Conservation (phyloP, 306 rosid species). For the Quercus mongolica region DNA sequence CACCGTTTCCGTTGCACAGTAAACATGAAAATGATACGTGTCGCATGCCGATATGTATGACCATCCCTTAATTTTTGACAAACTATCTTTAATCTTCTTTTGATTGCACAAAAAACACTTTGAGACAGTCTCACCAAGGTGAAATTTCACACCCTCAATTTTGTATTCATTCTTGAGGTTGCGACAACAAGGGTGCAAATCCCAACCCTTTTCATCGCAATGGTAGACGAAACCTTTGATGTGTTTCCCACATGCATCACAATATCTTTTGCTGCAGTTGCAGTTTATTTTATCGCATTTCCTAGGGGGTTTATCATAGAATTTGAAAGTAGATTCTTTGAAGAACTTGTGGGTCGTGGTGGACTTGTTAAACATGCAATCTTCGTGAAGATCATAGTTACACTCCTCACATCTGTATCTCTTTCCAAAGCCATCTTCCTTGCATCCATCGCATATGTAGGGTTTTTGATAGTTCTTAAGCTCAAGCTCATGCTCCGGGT, state of each 20-base stretch:
- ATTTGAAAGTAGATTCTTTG: neutral
- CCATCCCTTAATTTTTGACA: neutral
- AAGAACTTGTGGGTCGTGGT: neutral
- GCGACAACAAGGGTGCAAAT: neutral
- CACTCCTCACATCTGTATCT: conserved; percentile 13
- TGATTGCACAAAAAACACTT: conserved; percentile 12
- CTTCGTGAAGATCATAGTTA: conserved; percentile 11
- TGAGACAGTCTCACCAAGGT: neutral
- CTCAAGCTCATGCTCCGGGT: conserved; percentile 6
- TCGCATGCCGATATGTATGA: conserved; percentile 3
- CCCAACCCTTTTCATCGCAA: neutral
- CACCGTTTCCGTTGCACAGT: conserved; percentile 11
- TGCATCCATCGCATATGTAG: conserved; percentile 13
- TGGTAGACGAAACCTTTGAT: neutral
- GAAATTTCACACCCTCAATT: neutral
- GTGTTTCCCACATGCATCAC: conserved; percentile 9
- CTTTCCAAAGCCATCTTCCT: conserved; percentile 9
- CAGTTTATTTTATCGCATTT: too few relatives aligned
- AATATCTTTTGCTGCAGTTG: neutral
- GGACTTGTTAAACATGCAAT: conserved; percentile 2
- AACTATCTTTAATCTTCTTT: neutral
- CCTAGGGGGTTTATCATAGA: neutral
- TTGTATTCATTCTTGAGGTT: neutral
- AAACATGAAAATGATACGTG: conserved; percentile 4
- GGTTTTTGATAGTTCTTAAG: neutral